These are phyloP conservation scores for Platanthera guangdongensis DNA, from an alignment of 106 monocot genomes.

Conservation along the genomic window DNA sequence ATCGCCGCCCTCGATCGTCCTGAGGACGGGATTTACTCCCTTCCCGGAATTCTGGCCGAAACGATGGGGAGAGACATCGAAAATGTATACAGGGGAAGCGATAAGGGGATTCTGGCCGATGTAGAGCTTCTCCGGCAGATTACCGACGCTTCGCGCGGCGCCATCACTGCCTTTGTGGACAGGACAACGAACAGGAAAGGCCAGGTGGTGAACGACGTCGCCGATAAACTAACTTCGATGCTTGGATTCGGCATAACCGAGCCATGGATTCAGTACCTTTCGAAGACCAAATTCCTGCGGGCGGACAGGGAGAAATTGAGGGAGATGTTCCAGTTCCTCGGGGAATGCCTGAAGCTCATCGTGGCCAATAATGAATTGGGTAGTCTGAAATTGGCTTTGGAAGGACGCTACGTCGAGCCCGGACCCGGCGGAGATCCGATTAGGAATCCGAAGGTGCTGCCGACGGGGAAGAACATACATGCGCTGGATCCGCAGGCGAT, in stretches of 20 bases:
- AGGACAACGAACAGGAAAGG: conserved; percentile 50
- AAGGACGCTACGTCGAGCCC: conserved; percentile 61
- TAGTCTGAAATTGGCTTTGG: conserved; percentile 46
- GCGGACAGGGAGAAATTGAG: conserved; percentile 62
- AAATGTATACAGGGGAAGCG: conserved; percentile 61
- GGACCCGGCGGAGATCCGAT: conserved; percentile 67
- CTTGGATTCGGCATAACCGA: conserved; percentile 48
- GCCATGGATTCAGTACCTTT: conserved; percentile 67
- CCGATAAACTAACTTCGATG: conserved; percentile 46
- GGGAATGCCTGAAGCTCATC: conserved; percentile 48
- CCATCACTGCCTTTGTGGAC: conserved; percentile 46
- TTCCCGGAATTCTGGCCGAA: conserved; percentile 47
- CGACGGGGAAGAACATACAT: conserved; percentile 43
- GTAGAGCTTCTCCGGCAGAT: conserved; percentile 56
- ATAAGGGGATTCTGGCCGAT: conserved; percentile 42
- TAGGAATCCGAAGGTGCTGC: conserved; percentile 65
- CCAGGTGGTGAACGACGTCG: conserved; percentile 55
- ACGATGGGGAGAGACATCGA: conserved; percentile 50
- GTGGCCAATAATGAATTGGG: conserved; percentile 58
- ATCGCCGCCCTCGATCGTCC: conserved; percentile 63
- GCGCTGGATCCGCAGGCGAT: conserved; percentile 51
- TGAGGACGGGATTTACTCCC: conserved; percentile 50
- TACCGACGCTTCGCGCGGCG: conserved; percentile 51
- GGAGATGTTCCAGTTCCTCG: conserved; percentile 37
- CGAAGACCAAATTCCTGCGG: conserved; percentile 44